Evolutionary conservation across 208 protist genomes (phyloP).

Genomic region (Phytomonas francai): DNA sequence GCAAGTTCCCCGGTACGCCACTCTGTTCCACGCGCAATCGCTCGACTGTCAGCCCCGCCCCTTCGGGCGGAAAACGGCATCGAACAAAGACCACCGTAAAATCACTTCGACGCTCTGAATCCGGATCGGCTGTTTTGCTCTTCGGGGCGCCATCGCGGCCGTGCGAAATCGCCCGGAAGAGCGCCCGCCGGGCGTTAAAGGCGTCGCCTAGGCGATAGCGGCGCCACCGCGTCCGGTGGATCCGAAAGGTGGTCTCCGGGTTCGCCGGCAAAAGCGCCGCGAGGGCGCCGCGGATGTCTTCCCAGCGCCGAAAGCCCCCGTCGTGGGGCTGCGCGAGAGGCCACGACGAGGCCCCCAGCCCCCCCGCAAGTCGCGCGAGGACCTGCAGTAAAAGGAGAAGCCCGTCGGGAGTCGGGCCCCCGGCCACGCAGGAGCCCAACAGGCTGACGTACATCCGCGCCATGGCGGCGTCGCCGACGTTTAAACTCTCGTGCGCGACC

Average conservation of each 20-base stretch:
- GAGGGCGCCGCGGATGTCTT: too few species aligned
- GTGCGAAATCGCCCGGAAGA: background rate
- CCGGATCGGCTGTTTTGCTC: background rate
- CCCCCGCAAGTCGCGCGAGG: conserved; percentile 22
- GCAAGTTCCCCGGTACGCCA: too few species aligned
- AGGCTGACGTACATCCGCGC: conserved; percentile 42
- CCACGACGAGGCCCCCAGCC: conserved; percentile 1
- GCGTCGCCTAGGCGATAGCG: background rate
- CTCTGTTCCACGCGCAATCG: too few species aligned
- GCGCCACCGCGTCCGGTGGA: background rate
- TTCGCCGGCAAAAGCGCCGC: too few species aligned
- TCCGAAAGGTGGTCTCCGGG: background rate
- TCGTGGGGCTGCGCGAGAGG: background rate
- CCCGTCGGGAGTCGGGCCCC: conserved; percentile 21
- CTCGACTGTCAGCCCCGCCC: too few species aligned
- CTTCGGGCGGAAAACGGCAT: too few species aligned
- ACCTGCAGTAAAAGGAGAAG: conserved; percentile 23
- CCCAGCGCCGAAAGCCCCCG: background rate
- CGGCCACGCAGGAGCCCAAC: conserved; percentile 24
- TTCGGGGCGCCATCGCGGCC: background rate
- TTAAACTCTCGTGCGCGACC: conserved; percentile 20
- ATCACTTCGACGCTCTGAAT: background rate
- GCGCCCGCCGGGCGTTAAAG: background rate
- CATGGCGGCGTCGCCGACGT: conserved; percentile 39
- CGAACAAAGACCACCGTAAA: too few species aligned